Evolutionary conservation across 164 flowering plant genomes (phyloP).

Genomic region (Paratinospora sagittata): DNA sequence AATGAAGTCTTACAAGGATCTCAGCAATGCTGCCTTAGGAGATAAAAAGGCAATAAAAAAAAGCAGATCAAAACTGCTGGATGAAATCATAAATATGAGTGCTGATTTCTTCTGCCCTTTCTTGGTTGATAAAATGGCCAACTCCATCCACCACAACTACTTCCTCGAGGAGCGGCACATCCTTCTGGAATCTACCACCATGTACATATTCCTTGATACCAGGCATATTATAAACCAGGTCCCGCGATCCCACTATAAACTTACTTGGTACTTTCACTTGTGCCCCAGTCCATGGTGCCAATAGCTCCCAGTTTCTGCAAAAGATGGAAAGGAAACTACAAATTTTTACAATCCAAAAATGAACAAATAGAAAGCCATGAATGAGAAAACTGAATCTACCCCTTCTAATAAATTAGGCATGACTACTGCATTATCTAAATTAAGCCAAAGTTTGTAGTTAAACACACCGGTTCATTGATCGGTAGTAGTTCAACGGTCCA

Average conservation of each 20-base stretch:
- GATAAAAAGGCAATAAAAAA: neutral
- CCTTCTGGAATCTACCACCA: slow-evolving; percentile 40
- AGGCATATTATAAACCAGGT: slow-evolving; percentile 33
- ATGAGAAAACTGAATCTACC: neutral
- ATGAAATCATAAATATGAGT: slow-evolving; percentile 46
- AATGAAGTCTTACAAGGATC: too few species aligned
- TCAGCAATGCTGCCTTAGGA: neutral
- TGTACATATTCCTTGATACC: slow-evolving; percentile 44
- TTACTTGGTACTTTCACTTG: slow-evolving; percentile 49
- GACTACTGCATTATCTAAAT: neutral
- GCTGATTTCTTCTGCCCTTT: slow-evolving; percentile 46
- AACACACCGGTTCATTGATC: slow-evolving; percentile 24
- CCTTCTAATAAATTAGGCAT: neutral
- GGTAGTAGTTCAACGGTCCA: slow-evolving; percentile 30
- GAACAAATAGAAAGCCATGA: neutral
- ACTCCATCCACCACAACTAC: slow-evolving; percentile 57
- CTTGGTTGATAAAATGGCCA: slow-evolving; percentile 54
- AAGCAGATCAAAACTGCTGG: slow-evolving; percentile 25
- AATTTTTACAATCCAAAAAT: too few species aligned
- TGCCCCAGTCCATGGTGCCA: slow-evolving; percentile 53
- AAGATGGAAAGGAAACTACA: neutral
- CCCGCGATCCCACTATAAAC: slow-evolving; percentile 57
- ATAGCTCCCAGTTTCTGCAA: slow-evolving; percentile 62
- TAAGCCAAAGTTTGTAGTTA: neutral
- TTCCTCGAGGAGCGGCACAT: slow-evolving; percentile 54